phyloP scores from a whole-genome alignment of 305 asterid genomes.

The Solanum hybrid region DNA sequence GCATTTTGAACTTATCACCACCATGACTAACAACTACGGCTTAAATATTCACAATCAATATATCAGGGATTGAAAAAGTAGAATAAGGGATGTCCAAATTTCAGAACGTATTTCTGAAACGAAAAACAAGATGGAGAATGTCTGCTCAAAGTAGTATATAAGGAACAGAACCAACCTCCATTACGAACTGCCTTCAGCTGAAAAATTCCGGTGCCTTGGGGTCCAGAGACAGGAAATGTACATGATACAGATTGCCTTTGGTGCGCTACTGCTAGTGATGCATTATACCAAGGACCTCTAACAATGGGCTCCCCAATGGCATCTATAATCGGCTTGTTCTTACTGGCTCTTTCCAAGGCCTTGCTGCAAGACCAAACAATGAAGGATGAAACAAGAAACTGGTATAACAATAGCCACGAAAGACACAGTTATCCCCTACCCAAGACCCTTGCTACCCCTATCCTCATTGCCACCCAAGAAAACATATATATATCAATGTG shows the following conservation, averaged over 20 bases:
- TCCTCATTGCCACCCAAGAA: neutral
- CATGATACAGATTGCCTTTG: constrained; percentile 77
- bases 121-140: neutral
- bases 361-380: constrained; percentile 43
- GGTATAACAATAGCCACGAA: neutral
- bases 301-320: constrained; percentile 85
- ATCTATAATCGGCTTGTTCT: constrained; percentile 46
- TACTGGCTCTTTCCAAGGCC: constrained; percentile 87
- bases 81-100: neutral
- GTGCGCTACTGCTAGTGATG: constrained; percentile 87
- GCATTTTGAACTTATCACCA: neutral
- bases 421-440: neutral
- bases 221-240: constrained; percentile 90
- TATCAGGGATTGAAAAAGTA: neutral
- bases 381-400: neutral
- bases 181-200: constrained; percentile 81
- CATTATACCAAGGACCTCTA: constrained; percentile 95
- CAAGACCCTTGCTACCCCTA: neutral
- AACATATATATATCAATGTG: neutral
- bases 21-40: neutral
- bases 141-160: neutral
- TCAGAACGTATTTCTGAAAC: neutral
- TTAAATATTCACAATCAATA: neutral
- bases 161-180: constrained; percentile 39
- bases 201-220: constrained; percentile 79